Base-by-base conservation (phyloP, 1,284 basidiomycete genomes). In the Microbotryomycetes sp. region DNA sequence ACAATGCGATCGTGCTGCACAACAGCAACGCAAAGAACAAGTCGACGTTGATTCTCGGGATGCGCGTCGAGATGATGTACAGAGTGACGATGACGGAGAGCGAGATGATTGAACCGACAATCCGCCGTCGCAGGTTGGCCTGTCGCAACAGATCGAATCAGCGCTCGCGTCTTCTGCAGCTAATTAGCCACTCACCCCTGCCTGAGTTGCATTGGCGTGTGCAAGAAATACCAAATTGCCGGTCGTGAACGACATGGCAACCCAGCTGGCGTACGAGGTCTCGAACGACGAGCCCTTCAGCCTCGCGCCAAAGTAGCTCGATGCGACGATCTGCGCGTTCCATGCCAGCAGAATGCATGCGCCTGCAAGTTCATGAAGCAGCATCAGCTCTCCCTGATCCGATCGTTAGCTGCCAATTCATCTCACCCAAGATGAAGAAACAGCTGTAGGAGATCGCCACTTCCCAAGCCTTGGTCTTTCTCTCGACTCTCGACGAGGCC, bases 181-280 rank as follows among this genome's bases (percentile, higher is more conserved):
- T 4, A 48, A 23, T 19, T 2, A 28, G 12, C 19, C 36, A 42
- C 36, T 42, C 36, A 62, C 60, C 22, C 64, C 54, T 29, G 54
- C 63, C 26, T 69, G 68, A 1, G 63, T 67, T 3, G 58, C 60
- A 25, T 69, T 67, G 6, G 68, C 65, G 9, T 52, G 54, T 0
- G 63, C 63, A 12, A 72, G 63, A 55, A 71, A 70, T 23, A 67
- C 12, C 22, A 71, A 45, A 56, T 71, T 72, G 54, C 59, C 62
- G 1, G 62, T 56, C 14, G 67, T 72, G 58, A 69, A 72, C 9
- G 68, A 65, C 19, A 72, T 46, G 22, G 71, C 60, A 23, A 71
- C 57, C 62, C 67, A 71, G 36, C 30, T 54, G 2, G 63, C 57
- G 47, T 63, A 69, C 25, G 64, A 62, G 23, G 53, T 45, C 52